Base-by-base conservation (phyloP, 2,329 filamentous ascomycete genomes). In the Trichoderma aggressivum region DNA sequence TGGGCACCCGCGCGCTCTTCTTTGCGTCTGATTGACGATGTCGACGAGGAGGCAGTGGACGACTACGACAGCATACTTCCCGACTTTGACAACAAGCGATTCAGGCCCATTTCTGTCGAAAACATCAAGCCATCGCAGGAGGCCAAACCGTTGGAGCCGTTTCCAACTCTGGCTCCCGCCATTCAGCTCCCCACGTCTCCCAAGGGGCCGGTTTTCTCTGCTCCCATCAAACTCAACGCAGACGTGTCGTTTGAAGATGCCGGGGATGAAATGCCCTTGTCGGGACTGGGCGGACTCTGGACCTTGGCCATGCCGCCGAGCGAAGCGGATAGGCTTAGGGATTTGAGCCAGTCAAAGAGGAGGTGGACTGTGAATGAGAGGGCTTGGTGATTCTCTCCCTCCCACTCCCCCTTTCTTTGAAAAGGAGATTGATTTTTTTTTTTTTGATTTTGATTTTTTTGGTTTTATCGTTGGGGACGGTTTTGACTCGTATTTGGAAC, bases 311-410 rank as follows among this genome's bases (percentile, higher is more conserved):
- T 79, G 64, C 82, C 84, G 24, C 80, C 83, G 16, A 83, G 80
- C 8, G 81, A 85, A 55, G 83, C 82, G 0, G 86, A 87, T 67
- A 80, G 79, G 34, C 78, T 82, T 34, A 80, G 84, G 7, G 86
- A 88, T 70, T 71, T 82, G 70, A 83, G 81, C 39, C 80, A 82
- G 24, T 80, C 82, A 1, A 89, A 88, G 78, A 79, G 87, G 65
- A 81, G 87, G 28, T 89, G 87, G 87, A 88, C 86, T 26, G 83
- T 88, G 5, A 87, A 83, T 59, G 86, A 89, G 74, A 82, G 80
- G 70, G 76, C 75, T 61, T 77, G 71, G 72, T n/a, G 5, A 59
- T 18, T 21, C 26, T 8, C 18, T 30, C 26, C 26, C 5, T n/a
- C 6, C 3, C 11, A 21, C 28, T 30, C 4, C 21, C n/a, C 34